A percentile compares a stretch with the other conserved stretches of the same genome.
phyloP scores from a whole-genome alignment of 768 basidiomycete genomes.

The Calocybe indica region DNA sequence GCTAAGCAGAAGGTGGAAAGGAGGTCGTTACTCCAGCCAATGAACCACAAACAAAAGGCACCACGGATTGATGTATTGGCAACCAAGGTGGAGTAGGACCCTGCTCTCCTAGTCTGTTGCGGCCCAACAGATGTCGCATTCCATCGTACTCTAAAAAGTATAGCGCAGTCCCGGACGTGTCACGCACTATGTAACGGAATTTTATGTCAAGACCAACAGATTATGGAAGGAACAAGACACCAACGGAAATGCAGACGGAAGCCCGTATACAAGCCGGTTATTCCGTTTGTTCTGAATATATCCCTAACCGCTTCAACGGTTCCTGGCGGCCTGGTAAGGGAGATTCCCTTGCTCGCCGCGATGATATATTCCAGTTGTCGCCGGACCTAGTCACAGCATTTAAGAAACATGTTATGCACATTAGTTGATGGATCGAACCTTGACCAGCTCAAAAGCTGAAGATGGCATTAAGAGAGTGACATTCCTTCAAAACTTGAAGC shows the following conservation, averaged over 20 bases:
- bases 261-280: conserved; percentile 72
- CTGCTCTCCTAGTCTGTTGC: conserved; percentile 73
- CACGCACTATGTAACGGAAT: conserved; percentile 53
- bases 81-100: conserved; percentile 80
- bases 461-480: conserved; percentile 4
- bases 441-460: conserved; percentile 89
- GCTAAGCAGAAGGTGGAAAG: conserved; percentile 19
- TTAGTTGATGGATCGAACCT: conserved; percentile 41
- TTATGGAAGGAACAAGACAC: conserved; percentile 16
- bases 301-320: conserved; percentile 76
- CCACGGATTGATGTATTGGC: conserved; percentile 70
- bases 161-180: conserved; percentile 83
- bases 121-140: conserved; percentile 81
- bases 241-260: conserved; percentile 81
- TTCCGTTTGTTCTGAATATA: conserved; percentile 60
- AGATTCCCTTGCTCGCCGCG: conserved; percentile 69
- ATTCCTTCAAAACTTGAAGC: not conserved
- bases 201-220: not conserved
- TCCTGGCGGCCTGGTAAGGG: conserved; percentile 69
- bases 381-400: conserved; percentile 53
- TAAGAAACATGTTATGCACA: conserved; percentile 1
- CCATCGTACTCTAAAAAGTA: conserved; percentile 96
- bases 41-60: conserved; percentile 90
- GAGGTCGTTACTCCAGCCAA: conserved; percentile 64
- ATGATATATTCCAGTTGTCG: conserved; percentile 91